Evolutionary conservation across 768 basidiomycete species (phyloP), one percentile per base, ranked within the genome.

Genomic region (Termitomyces sp.): DNA sequence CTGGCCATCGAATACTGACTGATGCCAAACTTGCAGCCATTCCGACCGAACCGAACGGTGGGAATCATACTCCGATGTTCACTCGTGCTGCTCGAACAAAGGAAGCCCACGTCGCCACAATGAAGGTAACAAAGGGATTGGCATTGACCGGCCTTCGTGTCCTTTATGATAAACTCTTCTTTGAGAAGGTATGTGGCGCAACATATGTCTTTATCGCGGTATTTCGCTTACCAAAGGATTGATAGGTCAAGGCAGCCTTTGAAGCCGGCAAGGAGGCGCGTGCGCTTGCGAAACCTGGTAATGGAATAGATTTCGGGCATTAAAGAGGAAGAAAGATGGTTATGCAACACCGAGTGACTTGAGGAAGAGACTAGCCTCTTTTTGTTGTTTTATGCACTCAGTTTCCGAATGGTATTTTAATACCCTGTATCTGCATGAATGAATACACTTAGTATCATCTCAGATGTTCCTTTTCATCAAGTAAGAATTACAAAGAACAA

Each of bases 21-120:
- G 7, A 61, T 66, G 37, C 63, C n/a, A 66, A 59, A 68, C 21
- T 44, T 51, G 63, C 60, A 88, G 87, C 84, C 29, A 90, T 92
- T 53, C 89, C 89, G n/a, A 87, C 87, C 6, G 73, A 75, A 59
- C 81, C 82, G 7, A 73, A 80, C 50, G 89, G 88, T 41, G 85
- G 84, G n/a, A 92, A 92, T 64, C 90, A 92, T 63, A 90, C 90
- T 1, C 75, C 82, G 10, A 81, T 75, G 4, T 92, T 91, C 67
- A 73, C 86, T 21, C 69, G 73, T 52, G 77, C 90, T 25, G 85
- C 88, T 27, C 74, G 75, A 29, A 83, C 79, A 42, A 64, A 71
- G 40, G 81, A 82, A 59, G 90, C 90, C 14, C 90, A 91, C 64
- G 75, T 75, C 44, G 76, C 77, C 21, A 82, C 82, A 31, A 77